Conservation (phyloP, 495 filamentous ascomycete genomes). For the Aspergillus heteromorphus region DNA sequence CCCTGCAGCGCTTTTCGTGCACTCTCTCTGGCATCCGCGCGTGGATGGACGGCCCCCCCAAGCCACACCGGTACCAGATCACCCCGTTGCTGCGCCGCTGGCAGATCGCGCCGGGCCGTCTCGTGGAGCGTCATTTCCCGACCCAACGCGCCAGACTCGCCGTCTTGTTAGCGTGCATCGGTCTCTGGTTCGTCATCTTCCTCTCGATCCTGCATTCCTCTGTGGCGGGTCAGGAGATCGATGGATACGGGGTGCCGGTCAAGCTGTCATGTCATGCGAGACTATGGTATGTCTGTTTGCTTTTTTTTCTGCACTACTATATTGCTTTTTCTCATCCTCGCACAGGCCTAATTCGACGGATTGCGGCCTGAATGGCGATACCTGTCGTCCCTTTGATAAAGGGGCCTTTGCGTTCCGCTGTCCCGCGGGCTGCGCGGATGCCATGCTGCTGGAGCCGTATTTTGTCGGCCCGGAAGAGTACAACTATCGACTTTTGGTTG, state of each 20-base stretch:
- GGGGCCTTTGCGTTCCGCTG: constrained; percentile 67
- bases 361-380: constrained; percentile 67
- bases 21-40: constrained; percentile 18
- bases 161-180: constrained; percentile 46
- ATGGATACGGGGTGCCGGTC: constrained; percentile 55
- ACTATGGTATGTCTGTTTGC: constrained; percentile 43
- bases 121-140: constrained; percentile 56
- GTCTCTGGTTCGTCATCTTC: constrained; percentile 63
- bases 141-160: constrained; percentile 38
- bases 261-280: constrained; percentile 45
- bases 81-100: constrained; percentile 54
- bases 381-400: constrained; percentile 67
- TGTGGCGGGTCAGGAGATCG: constrained; percentile 50
- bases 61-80: constrained; percentile 56
- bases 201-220: constrained; percentile 55
- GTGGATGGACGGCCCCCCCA: constrained; percentile 50
- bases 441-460: constrained; percentile 62
- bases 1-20: constrained; percentile 24
- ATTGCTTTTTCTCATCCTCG: neutral
- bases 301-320: neutral
- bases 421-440: constrained; percentile 59
- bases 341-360: constrained; percentile 43
- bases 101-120: constrained; percentile 56
- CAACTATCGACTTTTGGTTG: constrained; percentile 59
- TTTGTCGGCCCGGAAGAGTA: constrained; percentile 64